Base-by-base conservation (phyloP, 129 eudicot species). In the Gnaphalium uliginosum region DNA sequence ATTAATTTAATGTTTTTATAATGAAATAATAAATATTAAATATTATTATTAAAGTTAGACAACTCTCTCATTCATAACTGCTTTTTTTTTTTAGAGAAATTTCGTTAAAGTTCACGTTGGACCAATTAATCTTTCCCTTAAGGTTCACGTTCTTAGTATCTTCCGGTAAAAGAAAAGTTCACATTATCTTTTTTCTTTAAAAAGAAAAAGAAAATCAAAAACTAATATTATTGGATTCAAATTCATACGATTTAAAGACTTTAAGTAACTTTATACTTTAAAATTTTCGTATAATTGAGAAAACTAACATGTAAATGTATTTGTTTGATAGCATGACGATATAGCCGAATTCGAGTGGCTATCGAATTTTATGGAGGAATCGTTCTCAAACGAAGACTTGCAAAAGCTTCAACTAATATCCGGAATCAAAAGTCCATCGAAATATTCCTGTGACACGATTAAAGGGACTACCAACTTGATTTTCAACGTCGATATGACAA, bases 321-420 rank as follows among this genome's bases (percentile, higher is more conserved):
- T 17, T 33, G 21, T 71, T 74, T 78, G 68, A 29, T 74, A 91
- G 97, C 74, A 85, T 58, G 97, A 89, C 56, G 97, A 91, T 66
- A n/a, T 86, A 71, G 96, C 92, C 29, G 96, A 91, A 83, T 80
- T 91, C 62, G 90, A 91, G 81, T 91, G 97, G 97, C 78, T 89
- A 24, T 86, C 96, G 18, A 85, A 81, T 78, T 81, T 89, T 75
- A 88, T 81, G 68, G 97, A 91, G 67, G 97, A 91, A 53, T 89
- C 97, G 7, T 91, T 83, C 57, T 87, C 96, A 19, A 81, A 81
- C 66, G 90, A 89, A 43, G 92, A 89, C 35, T 65, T 89, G 67
- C 92, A 85, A 39, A 85, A 85, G 78, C 77, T 89, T 66, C 88
- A 88, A 0, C 58, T 88, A 27, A 82, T 85, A 30, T 81, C 88